phyloP scores from a whole-genome alignment of 2,329 filamentous ascomycete genomes.

The Pseudocercospora macadamiae region DNA sequence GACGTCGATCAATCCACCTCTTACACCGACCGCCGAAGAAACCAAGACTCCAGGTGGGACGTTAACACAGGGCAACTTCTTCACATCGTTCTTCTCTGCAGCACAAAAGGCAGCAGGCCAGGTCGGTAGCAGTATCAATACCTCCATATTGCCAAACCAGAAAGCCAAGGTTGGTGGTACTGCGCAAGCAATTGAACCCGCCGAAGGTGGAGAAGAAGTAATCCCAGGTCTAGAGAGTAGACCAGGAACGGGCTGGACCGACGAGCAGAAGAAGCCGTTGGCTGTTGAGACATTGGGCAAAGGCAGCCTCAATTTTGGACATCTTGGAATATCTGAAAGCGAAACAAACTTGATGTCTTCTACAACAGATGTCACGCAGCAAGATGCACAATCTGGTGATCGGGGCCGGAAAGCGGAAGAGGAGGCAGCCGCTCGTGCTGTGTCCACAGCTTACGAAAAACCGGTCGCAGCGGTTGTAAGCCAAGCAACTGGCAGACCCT shows the following conservation, averaged over 20 bases:
- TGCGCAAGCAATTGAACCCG: conserved; percentile 25
- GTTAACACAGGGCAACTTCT: conserved; percentile 65
- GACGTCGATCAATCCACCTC: conserved; percentile 69
- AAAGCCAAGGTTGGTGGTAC: conserved; percentile 44
- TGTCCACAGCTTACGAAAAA: conserved; percentile 62
- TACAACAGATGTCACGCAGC: conserved; percentile 41
- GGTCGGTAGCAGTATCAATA: conserved; percentile 73
- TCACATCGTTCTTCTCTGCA: conserved; percentile 88
- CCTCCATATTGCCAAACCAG: conserved; percentile 55
- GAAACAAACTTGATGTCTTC: conserved; percentile 61
- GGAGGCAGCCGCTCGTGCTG: conserved; percentile 60
- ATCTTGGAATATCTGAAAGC: conserved; percentile 72
- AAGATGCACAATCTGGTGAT: conserved; percentile 44
- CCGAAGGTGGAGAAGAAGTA: conserved; percentile 45
- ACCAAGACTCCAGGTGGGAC: conserved; percentile 61
- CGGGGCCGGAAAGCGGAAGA: conserved; percentile 61
- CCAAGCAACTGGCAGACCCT: conserved; percentile 42
- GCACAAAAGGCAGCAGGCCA: conserved; percentile 88
- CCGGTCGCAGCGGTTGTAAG: conserved; percentile 36
- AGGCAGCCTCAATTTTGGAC: conserved; percentile 85
- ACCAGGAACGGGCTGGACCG: conserved; percentile 45
- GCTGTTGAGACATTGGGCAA: conserved; percentile 87
- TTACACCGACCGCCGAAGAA: conserved; percentile 78
- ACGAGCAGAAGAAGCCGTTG: conserved; percentile 63
- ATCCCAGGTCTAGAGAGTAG: conserved; percentile 37